Evolutionary conservation across 129 eudicot genomes (phyloP).

Genomic region (Lonicera japonica): DNA sequence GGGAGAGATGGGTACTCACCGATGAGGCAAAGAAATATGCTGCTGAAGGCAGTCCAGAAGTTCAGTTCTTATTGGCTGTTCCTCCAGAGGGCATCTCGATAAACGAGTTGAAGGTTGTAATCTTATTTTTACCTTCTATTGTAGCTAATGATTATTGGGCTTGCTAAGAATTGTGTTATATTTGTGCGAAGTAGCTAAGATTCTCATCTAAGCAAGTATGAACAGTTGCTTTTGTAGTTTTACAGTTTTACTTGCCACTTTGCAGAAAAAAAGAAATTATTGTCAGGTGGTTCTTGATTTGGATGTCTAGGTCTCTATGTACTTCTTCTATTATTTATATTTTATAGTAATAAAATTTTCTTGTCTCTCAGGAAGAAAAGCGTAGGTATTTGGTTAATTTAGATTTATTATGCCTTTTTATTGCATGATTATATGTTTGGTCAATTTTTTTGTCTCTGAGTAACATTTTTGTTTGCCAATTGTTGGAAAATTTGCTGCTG

Average conservation of each 20-base stretch:
- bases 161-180: neutral
- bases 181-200: neutral
- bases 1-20: constrained; percentile 76
- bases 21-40: constrained; percentile 82
- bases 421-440: neutral
- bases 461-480: neutral
- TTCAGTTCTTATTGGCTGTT: constrained; percentile 55
- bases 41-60: constrained; percentile 79
- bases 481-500: constrained; percentile 14
- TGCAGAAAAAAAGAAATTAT: neutral
- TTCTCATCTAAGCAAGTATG: constrained; percentile 3
- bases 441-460: neutral
- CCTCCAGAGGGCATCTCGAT: constrained; percentile 78
- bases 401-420: neutral
- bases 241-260: neutral
- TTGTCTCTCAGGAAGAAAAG: too few relatives aligned
- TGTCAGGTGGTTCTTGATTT: neutral
- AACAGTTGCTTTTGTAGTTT: neutral
- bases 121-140: neutral
- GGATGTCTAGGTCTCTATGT: neutral
- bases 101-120: constrained; percentile 64
- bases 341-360: too few relatives aligned
- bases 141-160: neutral
- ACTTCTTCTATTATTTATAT: too few relatives aligned
- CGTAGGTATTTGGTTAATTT: neutral